Conservation (phyloP, 2,329 filamentous ascomycete species). For the Arthrocladium fulminans region DNA sequence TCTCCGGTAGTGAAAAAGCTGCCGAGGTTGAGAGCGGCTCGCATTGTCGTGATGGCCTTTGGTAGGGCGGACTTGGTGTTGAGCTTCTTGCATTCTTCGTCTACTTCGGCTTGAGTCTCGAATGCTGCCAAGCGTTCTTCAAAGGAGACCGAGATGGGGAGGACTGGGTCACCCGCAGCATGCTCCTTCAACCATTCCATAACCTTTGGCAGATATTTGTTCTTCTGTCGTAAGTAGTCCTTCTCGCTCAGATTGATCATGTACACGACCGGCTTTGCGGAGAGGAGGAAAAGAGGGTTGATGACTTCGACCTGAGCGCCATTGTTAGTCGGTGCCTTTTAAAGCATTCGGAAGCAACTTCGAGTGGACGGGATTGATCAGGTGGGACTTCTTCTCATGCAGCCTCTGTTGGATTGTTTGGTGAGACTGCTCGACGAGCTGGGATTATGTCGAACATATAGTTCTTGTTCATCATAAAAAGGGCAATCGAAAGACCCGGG, state of each 20-base stretch:
- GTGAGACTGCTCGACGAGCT: constrained; percentile 89
- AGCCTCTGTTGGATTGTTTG: constrained; percentile 61
- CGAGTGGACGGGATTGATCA: constrained; percentile 41
- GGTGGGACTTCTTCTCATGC: constrained; percentile 80
- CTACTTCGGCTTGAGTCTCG: constrained; percentile 64
- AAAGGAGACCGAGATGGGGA: constrained; percentile 84
- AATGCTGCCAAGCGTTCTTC: constrained; percentile 85
- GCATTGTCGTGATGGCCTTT: constrained; percentile 89
- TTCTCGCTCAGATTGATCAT: constrained; percentile 94
- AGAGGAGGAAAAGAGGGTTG: constrained; percentile 89
- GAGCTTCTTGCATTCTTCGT: constrained; percentile 80
- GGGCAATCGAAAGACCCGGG: constrained; percentile 20
- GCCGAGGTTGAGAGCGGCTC: constrained; percentile 77
- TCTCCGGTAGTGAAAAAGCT: constrained; percentile 96
- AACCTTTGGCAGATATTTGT: constrained; percentile 93
- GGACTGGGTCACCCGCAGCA: constrained; percentile 76
- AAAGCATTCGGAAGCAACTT: constrained; percentile 17
- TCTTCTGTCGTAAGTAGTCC: constrained; percentile 98
- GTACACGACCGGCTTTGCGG: constrained; percentile 94
- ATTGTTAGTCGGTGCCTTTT: constrained; percentile 15
- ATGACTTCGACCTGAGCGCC: constrained; percentile 77
- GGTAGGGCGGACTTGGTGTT: constrained; percentile 81
- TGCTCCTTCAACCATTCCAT: constrained; percentile 93
- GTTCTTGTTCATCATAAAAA: constrained; percentile 97
- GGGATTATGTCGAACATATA: constrained; percentile 92